Percentiles rank a stretch among this genome's conserved stretches.
Conservation (phyloP, 2,329 filamentous ascomycete genomes). For the Penicillium sp. region DNA sequence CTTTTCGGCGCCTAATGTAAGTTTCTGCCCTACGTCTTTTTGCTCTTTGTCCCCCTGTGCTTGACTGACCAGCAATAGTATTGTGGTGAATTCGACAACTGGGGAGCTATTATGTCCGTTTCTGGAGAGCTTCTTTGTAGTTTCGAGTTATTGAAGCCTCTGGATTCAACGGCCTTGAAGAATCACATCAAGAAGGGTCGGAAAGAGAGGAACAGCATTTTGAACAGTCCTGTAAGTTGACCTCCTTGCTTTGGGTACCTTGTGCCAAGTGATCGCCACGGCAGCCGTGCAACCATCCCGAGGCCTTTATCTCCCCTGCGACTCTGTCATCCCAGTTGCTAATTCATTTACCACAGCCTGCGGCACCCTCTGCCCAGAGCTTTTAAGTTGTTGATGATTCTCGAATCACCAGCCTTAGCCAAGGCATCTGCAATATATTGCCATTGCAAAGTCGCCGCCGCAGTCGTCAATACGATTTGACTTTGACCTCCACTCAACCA, state of each 20-base stretch:
- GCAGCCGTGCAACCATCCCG: slow-evolving; percentile 22
- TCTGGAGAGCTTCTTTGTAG: slow-evolving; percentile 91
- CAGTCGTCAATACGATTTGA: slow-evolving; percentile 9
- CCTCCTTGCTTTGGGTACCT: slow-evolving; percentile 18
- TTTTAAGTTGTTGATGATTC: slow-evolving; percentile 30
- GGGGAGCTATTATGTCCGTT: slow-evolving; percentile 98
- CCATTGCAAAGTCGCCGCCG: slow-evolving; percentile 5
- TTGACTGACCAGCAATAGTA: slow-evolving; percentile 60
- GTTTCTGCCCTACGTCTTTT: slow-evolving; percentile 37
- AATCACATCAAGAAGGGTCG: slow-evolving; percentile 98
- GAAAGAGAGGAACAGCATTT: slow-evolving; percentile 89
- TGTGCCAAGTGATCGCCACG: slow-evolving; percentile 22
- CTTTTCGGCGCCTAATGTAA: slow-evolving; percentile 94
- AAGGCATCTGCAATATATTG: slow-evolving; percentile 10
- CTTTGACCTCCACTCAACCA: slow-evolving; percentile 4
- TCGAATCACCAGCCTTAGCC: slow-evolving; percentile 4
- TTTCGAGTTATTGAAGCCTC: slow-evolving; percentile 92
- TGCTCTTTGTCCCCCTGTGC: background rate
- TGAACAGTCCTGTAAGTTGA: slow-evolving; percentile 86
- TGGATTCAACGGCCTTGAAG: slow-evolving; percentile 94
- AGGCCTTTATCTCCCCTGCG: slow-evolving; percentile 9
- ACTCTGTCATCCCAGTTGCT: slow-evolving; percentile 10
- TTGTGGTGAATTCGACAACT: slow-evolving; percentile 98
- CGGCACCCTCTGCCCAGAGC: slow-evolving; percentile 46
- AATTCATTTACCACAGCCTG: slow-evolving; percentile 36